Conservation (phyloP, 805 yeast genomes). For the Lachancea meyersii region DNA sequence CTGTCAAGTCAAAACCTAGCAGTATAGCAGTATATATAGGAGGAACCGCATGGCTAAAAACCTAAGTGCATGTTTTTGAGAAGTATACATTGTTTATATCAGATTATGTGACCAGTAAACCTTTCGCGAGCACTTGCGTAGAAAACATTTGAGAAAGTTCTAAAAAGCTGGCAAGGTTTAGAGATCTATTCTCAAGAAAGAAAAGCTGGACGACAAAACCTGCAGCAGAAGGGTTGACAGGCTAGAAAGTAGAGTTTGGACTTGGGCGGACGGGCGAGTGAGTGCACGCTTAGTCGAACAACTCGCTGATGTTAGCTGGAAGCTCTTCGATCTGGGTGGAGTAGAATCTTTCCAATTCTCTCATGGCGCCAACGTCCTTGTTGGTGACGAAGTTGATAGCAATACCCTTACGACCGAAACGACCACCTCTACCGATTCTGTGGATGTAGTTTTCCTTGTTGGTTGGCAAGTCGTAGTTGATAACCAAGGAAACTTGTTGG, state of each 20-base stretch:
- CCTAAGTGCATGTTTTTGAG: constrained; percentile 8
- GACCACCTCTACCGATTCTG: constrained; percentile 96
- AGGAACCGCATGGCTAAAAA: not conserved
- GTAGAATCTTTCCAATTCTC: constrained; percentile 70
- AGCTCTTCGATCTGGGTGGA: constrained; percentile 68
- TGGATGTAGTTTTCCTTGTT: constrained; percentile 95
- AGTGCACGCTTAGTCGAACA: constrained; percentile 17
- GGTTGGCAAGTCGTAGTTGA: constrained; percentile 88
- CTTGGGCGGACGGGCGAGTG: not conserved
- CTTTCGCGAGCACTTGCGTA: constrained; percentile 6
- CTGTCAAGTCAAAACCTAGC: not conserved
- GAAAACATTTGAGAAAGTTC: constrained; percentile 1
- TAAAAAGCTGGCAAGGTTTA: not conserved
- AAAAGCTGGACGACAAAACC: not conserved
- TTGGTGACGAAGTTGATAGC: constrained; percentile 90
- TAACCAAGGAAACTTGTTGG: constrained; percentile 93
- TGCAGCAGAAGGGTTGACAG: constrained; percentile 1
- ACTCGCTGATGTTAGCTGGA: constrained; percentile 67
- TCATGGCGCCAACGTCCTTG: constrained; percentile 67
- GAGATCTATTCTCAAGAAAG: not conserved
- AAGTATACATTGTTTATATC: constrained; percentile 8
- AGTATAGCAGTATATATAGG: not conserved
- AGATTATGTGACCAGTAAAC: constrained; percentile 1
- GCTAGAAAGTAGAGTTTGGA: not conserved
- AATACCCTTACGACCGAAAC: constrained; percentile 98